Evolutionary conservation across 345 rosid genomes (phyloP).

Genomic region (Sonneratia caseolaris): DNA sequence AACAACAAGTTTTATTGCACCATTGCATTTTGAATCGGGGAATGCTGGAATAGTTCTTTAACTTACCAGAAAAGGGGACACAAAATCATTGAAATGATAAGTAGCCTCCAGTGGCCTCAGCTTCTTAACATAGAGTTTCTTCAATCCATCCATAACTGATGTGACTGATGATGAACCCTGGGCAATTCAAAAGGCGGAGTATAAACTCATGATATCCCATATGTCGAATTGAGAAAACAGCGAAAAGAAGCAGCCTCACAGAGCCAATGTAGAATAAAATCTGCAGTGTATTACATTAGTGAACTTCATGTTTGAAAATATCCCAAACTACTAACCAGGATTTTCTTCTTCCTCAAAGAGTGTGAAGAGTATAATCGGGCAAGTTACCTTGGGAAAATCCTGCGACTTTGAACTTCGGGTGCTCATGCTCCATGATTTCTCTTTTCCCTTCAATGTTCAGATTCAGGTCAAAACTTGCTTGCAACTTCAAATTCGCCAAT

Average conservation of each 20-base stretch:
- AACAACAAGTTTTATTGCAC: background rate
- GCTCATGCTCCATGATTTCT: constrained; percentile 2
- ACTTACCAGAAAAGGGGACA: constrained; percentile 79
- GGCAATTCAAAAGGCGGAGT: constrained; percentile 34
- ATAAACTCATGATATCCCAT: background rate
- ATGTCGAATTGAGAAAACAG: background rate
- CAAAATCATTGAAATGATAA: constrained; percentile 86
- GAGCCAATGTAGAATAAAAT: too few species aligned
- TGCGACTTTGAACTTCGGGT: background rate
- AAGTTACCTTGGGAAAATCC: background rate
- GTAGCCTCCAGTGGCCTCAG: constrained; percentile 83
- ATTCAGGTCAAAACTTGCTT: background rate
- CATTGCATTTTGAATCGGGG: background rate
- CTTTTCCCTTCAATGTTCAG: background rate
- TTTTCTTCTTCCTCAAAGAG: background rate
- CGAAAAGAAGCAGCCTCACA: background rate
- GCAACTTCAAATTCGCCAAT: background rate
- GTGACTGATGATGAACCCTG: constrained; percentile 50
- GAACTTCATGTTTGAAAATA: too few species aligned
- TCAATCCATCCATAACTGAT: constrained; percentile 84
- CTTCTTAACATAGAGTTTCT: constrained; percentile 77
- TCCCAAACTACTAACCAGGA: too few species aligned
- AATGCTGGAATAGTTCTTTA: background rate
- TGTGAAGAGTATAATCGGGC: background rate
- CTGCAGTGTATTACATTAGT: too few species aligned